Percentiles rank a stretch among this genome's conserved stretches.
phyloP scores from a whole-genome alignment of 257 asterid genomes.

The Plantago elongata region DNA sequence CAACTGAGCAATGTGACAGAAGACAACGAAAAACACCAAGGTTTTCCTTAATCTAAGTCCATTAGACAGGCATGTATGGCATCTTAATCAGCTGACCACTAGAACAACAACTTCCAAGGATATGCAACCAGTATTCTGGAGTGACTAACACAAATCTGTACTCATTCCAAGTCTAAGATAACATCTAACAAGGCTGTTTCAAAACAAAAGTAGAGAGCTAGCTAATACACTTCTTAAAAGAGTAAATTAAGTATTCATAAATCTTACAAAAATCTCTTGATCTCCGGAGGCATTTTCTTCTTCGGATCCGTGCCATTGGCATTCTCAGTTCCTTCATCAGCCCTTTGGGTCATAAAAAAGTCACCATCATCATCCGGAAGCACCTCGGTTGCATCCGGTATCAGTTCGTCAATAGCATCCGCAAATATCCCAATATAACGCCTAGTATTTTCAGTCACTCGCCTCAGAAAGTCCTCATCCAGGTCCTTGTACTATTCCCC shows the following conservation, averaged over 20 bases:
- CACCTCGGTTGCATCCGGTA: constrained; percentile 91
- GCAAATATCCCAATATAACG: constrained; percentile 77
- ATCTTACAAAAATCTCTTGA: constrained; percentile 78
- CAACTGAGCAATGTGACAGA: too few relatives aligned
- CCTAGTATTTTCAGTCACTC: constrained; percentile 72
- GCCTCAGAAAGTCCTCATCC: constrained; percentile 79
- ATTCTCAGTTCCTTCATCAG: constrained; percentile 58
- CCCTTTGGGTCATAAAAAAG: constrained; percentile 79
- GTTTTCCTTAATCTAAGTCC: too few relatives aligned
- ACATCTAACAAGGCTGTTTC: too few relatives aligned
- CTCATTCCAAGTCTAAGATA: too few relatives aligned
- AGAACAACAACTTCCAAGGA: not conserved
- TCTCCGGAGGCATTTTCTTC: constrained; percentile 84
- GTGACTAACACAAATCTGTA: too few relatives aligned
- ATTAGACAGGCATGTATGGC: too few relatives aligned
- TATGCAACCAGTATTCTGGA: not conserved
- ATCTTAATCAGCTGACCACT: too few relatives aligned
- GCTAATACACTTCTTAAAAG: too few relatives aligned
- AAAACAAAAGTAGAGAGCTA: too few relatives aligned
- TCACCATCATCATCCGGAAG: constrained; percentile 83
- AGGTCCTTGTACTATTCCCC: constrained; percentile 60
- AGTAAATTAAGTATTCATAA: not conserved
- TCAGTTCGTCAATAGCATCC: constrained; percentile 77
- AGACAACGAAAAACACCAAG: too few relatives aligned
- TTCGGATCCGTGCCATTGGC: constrained; percentile 65